phyloP scores from a whole-genome alignment of 2,329 filamentous ascomycete genomes.

The Corinectria fuckeliana region DNA sequence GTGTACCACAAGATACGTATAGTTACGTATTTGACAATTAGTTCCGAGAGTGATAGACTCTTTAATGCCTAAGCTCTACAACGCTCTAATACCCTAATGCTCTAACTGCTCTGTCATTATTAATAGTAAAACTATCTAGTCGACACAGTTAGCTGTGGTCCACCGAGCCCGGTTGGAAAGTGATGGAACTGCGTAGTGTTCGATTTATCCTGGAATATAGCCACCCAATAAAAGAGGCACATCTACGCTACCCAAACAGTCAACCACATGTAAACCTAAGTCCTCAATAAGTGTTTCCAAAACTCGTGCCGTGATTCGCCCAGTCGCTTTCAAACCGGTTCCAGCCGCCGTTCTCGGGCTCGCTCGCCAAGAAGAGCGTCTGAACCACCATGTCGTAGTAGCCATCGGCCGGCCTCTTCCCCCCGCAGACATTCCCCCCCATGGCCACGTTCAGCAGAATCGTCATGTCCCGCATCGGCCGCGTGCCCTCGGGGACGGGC shows the following conservation, averaged over 20 bases:
- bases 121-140: too few relatives aligned
- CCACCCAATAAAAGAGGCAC: not conserved
- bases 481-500: constrained; percentile 56
- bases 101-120: too few relatives aligned
- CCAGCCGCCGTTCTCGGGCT: constrained; percentile 61
- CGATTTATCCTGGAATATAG: not conserved
- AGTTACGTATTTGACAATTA: too few relatives aligned
- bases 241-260: too few relatives aligned
- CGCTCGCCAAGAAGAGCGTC: constrained; percentile 58
- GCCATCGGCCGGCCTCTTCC: constrained; percentile 57
- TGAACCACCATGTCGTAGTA: constrained; percentile 64
- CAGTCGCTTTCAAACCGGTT: constrained; percentile 59
- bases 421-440: constrained; percentile 64
- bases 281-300: constrained; percentile 45
- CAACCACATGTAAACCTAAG: too few relatives aligned
- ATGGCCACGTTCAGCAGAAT: constrained; percentile 67
- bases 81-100: too few relatives aligned
- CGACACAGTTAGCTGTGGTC: too few relatives aligned
- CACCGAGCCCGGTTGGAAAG: not conserved
- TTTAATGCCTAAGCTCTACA: too few relatives aligned
- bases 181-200: not conserved
- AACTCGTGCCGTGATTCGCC: constrained; percentile 36
- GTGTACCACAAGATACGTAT: too few relatives aligned
- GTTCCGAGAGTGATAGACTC: too few relatives aligned
- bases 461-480: constrained; percentile 62